Evolutionary conservation across 139 green algal species (phyloP).

Genomic region (Volvox africanus): DNA sequence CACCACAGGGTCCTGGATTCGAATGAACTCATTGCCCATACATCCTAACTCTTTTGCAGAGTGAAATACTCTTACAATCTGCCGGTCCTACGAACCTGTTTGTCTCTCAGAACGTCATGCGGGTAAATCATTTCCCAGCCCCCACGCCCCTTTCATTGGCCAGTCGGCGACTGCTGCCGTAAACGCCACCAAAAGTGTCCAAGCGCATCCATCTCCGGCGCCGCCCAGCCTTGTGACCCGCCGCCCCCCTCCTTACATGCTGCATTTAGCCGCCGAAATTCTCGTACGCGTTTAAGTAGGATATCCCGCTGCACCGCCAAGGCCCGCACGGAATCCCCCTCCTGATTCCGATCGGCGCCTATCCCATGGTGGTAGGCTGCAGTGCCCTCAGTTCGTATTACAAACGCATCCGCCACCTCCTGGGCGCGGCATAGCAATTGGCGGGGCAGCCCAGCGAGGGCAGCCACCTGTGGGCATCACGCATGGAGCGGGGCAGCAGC

Average conservation of each 20-base stretch:
- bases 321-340: not conserved
- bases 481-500: not conserved
- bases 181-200: conserved; percentile 16
- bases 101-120: too few species aligned
- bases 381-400: not conserved
- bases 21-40: too few species aligned
- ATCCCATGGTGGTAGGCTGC: not conserved
- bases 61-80: too few species aligned
- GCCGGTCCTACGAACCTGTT: too few species aligned
- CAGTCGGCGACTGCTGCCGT: not conserved
- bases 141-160: too few species aligned
- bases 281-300: not conserved
- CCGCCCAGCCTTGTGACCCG: not conserved
- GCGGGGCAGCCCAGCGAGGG: conserved; percentile 53
- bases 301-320: not conserved
- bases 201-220: conserved; percentile 20
- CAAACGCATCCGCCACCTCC: conserved; percentile 48
- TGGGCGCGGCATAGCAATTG: conserved; percentile 48
- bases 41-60: too few species aligned
- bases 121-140: too few species aligned
- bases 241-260: not conserved
- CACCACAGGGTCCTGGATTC: too few species aligned
- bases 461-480: conserved; percentile 39
- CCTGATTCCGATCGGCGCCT: not conserved
- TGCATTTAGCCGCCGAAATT: not conserved